These are phyloP conservation scores for Perilla frutescens DNA, from an alignment of 257 asterid genomes.

Conservation along the genomic window DNA sequence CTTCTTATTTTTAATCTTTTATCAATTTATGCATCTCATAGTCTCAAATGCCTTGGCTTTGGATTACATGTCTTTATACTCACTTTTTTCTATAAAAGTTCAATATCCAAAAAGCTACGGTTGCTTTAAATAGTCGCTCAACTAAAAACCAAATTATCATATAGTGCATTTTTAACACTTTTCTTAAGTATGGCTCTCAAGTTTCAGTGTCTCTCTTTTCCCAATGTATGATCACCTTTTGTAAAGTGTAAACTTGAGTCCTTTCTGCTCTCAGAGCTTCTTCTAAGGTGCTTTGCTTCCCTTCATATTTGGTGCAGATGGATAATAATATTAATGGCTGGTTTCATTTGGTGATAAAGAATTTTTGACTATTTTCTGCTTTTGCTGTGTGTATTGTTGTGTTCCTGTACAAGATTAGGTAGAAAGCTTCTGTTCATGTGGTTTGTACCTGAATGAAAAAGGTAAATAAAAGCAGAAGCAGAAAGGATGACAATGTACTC, in stretches of 20 bases:
- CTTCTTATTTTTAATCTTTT: conserved; percentile 22
- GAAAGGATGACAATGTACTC: conserved; percentile 7
- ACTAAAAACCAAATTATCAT: conserved; percentile 1
- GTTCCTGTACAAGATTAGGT: conserved; percentile 25
- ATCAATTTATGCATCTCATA: conserved; percentile 23
- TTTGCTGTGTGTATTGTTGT: neutral
- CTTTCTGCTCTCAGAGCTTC: conserved; percentile 24
- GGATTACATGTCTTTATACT: conserved; percentile 17
- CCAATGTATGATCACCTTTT: conserved; percentile 7
- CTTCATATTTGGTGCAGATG: conserved; percentile 19
- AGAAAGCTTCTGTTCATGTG: conserved; percentile 16
- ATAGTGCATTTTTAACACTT: conserved; percentile 17
- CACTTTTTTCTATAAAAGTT: conserved; percentile 3
- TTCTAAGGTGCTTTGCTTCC: neutral
- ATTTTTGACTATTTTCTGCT: conserved; percentile 6
- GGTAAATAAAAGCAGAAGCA: neutral
- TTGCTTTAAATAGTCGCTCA: conserved; percentile 28
- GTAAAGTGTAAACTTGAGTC: conserved; percentile 10
- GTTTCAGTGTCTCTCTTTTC: conserved; percentile 11
- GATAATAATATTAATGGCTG: conserved; percentile 14
- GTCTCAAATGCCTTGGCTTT: conserved; percentile 30
- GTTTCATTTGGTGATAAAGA: conserved; percentile 2
- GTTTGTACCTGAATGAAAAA: neutral
- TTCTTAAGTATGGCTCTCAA: neutral
- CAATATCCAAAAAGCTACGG: conserved; percentile 1